These are phyloP conservation scores for Wallacemonas sp. DNA, from an alignment of 208 protist species.

Conservation along the genomic window DNA sequence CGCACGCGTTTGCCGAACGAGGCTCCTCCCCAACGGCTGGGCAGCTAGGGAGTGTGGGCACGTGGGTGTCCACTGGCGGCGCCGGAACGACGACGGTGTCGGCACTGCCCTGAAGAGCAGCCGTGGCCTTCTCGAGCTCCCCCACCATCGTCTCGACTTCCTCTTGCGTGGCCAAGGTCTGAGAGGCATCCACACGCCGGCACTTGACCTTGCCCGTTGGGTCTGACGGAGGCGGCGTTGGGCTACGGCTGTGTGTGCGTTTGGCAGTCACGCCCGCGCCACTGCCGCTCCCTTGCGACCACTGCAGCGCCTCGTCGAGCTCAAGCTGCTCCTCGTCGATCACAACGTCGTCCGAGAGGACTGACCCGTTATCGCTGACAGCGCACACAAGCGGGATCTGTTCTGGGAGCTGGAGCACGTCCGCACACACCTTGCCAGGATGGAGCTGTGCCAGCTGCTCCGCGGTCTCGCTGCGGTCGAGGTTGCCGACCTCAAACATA, in stretches of 20 bases:
- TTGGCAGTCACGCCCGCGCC: constrained; percentile 3
- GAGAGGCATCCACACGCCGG: too few species aligned
- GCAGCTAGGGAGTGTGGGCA: too few species aligned
- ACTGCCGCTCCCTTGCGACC: not conserved
- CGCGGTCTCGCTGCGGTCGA: constrained; percentile 59
- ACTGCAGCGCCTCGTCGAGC: not conserved
- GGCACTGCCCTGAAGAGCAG: too few species aligned
- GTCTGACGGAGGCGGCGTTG: not conserved
- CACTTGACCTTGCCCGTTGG: too few species aligned
- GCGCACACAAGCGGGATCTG: constrained; percentile 34
- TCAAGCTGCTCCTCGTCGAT: constrained; percentile 14
- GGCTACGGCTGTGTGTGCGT: not conserved
- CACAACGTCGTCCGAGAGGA: constrained; percentile 46
- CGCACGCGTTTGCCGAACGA: too few species aligned
- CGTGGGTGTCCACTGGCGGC: too few species aligned
- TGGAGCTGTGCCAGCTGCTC: constrained; percentile 64
- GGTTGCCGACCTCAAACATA: constrained; percentile 72
- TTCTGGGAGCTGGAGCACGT: not conserved
- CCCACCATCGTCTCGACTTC: not conserved
- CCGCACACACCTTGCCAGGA: constrained; percentile 32
- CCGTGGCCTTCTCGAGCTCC: not conserved
- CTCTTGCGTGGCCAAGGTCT: too few species aligned
- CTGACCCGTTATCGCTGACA: constrained; percentile 73
- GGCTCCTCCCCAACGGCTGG: too few species aligned
- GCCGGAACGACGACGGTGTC: too few species aligned